Conservation (phyloP, 495 filamentous ascomycete genomes). For the Glonium stellatum region DNA sequence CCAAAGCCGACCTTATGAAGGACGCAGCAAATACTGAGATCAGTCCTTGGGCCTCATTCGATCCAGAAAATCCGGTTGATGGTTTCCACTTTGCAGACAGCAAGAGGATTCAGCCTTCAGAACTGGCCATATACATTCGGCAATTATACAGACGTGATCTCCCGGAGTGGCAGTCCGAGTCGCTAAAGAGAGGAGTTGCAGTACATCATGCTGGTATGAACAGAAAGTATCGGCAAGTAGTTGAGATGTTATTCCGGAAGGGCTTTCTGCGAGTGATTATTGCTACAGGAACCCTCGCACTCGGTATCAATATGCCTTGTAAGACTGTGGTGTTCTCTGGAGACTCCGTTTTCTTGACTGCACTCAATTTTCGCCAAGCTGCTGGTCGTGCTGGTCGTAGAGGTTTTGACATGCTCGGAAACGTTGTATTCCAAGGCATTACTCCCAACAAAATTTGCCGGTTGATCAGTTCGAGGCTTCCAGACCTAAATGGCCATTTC, state of each 20-base stretch:
- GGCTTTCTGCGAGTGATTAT: conserved; percentile 67
- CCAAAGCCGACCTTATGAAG: conserved; percentile 46
- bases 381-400: conserved; percentile 71
- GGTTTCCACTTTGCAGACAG: conserved; percentile 60
- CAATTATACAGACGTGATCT: conserved; percentile 44
- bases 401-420: conserved; percentile 73
- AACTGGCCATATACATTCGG: conserved; percentile 45
- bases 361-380: conserved; percentile 68
- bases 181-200: conserved; percentile 59
- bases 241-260: conserved; percentile 67
- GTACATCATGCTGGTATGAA: conserved; percentile 77
- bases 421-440: conserved; percentile 67
- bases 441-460: conserved; percentile 48
- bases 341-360: conserved; percentile 63
- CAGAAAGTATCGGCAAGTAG: conserved; percentile 61
- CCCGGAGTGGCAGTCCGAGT: conserved; percentile 44
- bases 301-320: conserved; percentile 83
- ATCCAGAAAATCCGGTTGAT: conserved; percentile 55
- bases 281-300: conserved; percentile 66
- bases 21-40: conserved; percentile 50
- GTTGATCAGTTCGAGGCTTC: conserved; percentile 62
- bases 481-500: conserved; percentile 70
- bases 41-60: conserved; percentile 52
- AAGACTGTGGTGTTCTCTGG: conserved; percentile 73
- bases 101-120: conserved; percentile 45